Conservation (phyloP, 805 yeast genomes). For the Spencermartinsiella europaea region DNA sequence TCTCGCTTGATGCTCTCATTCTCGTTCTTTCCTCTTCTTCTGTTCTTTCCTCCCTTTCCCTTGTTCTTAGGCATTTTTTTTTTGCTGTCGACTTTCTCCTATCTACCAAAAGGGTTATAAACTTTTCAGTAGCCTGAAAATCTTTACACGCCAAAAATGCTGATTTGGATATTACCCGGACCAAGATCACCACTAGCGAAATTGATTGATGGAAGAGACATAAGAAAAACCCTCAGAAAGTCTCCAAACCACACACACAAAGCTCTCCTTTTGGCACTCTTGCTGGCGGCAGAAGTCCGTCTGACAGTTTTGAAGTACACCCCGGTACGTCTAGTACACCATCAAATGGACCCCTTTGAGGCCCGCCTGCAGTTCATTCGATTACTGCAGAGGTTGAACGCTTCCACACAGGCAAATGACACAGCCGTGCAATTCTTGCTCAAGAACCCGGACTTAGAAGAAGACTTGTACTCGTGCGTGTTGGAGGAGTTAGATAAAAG, state of each 20-base stretch:
- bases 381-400: conserved; percentile 58
- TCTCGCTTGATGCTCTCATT: conserved; percentile 91
- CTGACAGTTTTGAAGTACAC: too few species aligned
- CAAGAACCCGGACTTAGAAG: conserved; percentile 49
- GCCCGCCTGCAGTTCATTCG: conserved; percentile 72
- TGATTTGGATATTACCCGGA: too few species aligned
- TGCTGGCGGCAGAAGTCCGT: too few species aligned
- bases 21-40: conserved; percentile 98
- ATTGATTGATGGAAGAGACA: too few species aligned
- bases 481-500: conserved; percentile 48
- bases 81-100: not conserved
- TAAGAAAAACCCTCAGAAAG: too few species aligned
- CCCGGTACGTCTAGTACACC: too few species aligned
- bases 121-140: too few species aligned
- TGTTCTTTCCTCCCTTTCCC: conserved; percentile 65
- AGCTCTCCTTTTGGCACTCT: too few species aligned
- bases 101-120: not conserved
- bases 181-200: too few species aligned
- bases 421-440: conserved; percentile 24
- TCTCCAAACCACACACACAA: too few species aligned
- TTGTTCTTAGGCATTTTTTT: conserved; percentile 72
- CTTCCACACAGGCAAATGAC: conserved; percentile 39
- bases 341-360: conserved; percentile 94
- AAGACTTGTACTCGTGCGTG: conserved; percentile 63
- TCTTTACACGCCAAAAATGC: too few species aligned